Percentiles rank a stretch among this genome's conserved stretches.
These are phyloP conservation scores for Chamaecrista fasciculata DNA, from an alignment of 306 rosid genomes.

Conservation along the genomic window DNA sequence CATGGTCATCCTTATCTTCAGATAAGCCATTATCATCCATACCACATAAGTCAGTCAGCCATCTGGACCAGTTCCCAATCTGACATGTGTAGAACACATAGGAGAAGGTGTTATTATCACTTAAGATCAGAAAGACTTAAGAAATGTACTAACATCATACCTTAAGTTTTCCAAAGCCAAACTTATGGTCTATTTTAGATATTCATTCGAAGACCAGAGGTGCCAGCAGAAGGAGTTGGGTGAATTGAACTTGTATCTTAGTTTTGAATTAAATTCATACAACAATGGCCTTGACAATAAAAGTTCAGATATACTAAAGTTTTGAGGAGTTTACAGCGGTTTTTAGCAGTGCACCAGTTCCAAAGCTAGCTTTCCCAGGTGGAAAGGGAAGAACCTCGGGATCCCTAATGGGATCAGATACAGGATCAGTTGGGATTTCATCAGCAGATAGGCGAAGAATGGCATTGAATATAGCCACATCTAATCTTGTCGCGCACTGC, in stretches of 20 bases:
- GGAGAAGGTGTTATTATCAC: neutral
- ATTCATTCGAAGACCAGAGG: constrained; percentile 1
- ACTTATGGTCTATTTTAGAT: constrained; percentile 1
- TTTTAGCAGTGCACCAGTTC: constrained; percentile 92
- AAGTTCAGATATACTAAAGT: neutral
- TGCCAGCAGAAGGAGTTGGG: constrained; percentile 4
- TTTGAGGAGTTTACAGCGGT: constrained; percentile 60
- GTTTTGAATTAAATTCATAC: constrained; percentile 6
- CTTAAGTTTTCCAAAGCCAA: neutral
- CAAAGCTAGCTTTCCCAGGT: constrained; percentile 82
- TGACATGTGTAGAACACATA: constrained; percentile 37
- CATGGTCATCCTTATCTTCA: constrained; percentile 42
- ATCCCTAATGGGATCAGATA: constrained; percentile 91
- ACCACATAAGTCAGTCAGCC: constrained; percentile 82
- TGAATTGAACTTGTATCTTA: neutral
- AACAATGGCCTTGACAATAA: neutral
- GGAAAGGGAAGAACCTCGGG: constrained; percentile 78
- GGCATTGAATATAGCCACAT: constrained; percentile 98
- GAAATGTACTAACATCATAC: neutral
- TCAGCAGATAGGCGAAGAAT: constrained; percentile 92
- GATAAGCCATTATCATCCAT: constrained; percentile 68
- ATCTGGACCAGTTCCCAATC: constrained; percentile 99
- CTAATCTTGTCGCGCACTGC: constrained; percentile 89
- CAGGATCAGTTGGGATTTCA: constrained; percentile 91
- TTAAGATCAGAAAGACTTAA: neutral